Conservation (phyloP, 192 early-diverging fungal species). For the Obelidium mucronatum region DNA sequence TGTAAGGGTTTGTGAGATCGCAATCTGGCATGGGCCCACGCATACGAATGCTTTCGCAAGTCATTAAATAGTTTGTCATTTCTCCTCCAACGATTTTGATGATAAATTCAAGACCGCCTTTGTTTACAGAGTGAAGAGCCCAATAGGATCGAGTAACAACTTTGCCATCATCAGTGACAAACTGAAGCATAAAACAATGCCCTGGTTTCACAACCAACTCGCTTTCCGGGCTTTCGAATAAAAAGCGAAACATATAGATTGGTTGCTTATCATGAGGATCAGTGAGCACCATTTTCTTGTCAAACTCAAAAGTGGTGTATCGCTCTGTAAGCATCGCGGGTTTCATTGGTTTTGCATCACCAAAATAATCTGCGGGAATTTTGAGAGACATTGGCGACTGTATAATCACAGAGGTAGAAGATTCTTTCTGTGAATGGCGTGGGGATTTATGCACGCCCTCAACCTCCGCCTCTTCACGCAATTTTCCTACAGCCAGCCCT, state of each 20-base stretch:
- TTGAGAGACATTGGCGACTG: background rate
- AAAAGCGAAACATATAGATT: slow-evolving; percentile 28
- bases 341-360: background rate
- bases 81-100: slow-evolving; percentile 39
- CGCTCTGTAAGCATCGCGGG: background rate
- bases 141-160: slow-evolving; percentile 43
- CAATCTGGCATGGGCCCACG: slow-evolving; percentile 35
- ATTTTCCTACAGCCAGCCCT: slow-evolving; percentile 40
- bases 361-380: background rate
- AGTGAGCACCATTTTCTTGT: slow-evolving; percentile 1
- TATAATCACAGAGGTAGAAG: no score
- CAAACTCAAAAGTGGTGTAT: slow-evolving; percentile 17
- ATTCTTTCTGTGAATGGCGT: no score
- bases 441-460: background rate
- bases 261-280: background rate
- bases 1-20: slow-evolving; percentile 21
- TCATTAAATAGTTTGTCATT: slow-evolving; percentile 41
- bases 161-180: slow-evolving; percentile 25
- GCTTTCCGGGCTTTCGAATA: slow-evolving; percentile 15
- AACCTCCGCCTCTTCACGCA: slow-evolving; percentile 13
- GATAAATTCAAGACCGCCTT: slow-evolving; percentile 34
- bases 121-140: slow-evolving; percentile 19
- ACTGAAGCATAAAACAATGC: slow-evolving; percentile 40
- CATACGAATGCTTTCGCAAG: slow-evolving; percentile 32
- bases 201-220: slow-evolving; percentile 34